Evolutionary conservation across 2,329 filamentous ascomycete species (phyloP).

Genomic region (Xylariales sp.): DNA sequence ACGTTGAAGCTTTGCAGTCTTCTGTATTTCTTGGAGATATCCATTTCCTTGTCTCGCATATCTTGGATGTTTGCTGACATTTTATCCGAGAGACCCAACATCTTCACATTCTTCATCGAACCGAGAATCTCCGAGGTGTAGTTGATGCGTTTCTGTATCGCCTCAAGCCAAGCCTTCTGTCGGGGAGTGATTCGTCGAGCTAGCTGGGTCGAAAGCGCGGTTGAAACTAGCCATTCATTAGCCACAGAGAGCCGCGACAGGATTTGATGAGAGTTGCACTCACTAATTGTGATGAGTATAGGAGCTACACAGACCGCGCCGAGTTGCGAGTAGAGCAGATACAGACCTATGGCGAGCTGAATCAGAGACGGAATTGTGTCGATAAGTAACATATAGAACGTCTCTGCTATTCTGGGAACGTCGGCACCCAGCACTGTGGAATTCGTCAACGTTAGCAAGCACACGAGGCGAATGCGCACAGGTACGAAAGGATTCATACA

Average conservation of each 20-base stretch:
- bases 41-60: slow-evolving; percentile 12
- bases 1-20: slow-evolving; percentile 11
- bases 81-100: slow-evolving; percentile 11
- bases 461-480: background rate
- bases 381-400: slow-evolving; percentile 7
- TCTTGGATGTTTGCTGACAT: slow-evolving; percentile 10
- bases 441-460: slow-evolving; percentile 11
- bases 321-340: slow-evolving; percentile 10
- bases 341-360: slow-evolving; percentile 7
- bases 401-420: slow-evolving; percentile 6
- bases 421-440: no score
- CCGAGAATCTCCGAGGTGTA: slow-evolving; percentile 13
- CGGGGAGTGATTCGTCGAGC: slow-evolving; percentile 4
- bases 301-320: slow-evolving; percentile 9
- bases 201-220: slow-evolving; percentile 4
- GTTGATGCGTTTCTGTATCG: slow-evolving; percentile 8
- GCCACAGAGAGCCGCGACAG: slow-evolving; percentile 8
- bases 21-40: slow-evolving; percentile 11
- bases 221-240: slow-evolving; percentile 4
- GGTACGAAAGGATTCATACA: no score
- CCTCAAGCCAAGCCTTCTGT: slow-evolving; percentile 13
- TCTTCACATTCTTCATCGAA: slow-evolving; percentile 14
- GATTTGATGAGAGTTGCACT: background rate
- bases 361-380: slow-evolving; percentile 3
- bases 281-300: slow-evolving; percentile 8